Conservation (phyloP, 441 rosid genomes). For the Populus hybrid region DNA sequence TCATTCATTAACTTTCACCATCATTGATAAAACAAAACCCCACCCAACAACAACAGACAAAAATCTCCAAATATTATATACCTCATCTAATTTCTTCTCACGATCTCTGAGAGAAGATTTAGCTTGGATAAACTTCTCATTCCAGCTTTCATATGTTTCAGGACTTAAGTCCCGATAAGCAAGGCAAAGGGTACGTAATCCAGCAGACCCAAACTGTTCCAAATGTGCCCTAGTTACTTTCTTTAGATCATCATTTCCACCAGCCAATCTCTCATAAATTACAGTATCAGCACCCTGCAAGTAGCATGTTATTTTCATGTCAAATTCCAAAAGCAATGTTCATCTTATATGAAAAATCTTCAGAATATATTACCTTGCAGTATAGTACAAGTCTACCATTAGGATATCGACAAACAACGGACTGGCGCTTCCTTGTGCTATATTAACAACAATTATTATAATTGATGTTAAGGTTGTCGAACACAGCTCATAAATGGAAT, state of each 20-base stretch:
- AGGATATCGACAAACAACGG: conserved; percentile 93
- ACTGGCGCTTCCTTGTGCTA: conserved; percentile 99
- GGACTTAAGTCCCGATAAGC: conserved; percentile 85
- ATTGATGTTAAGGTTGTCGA: conserved; percentile 25
- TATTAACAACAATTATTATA: conserved; percentile 28
- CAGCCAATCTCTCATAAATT: conserved; percentile 69
- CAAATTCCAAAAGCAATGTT: conserved; percentile 17
- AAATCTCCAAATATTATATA: conserved; percentile 20
- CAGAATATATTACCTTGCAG: conserved; percentile 70
- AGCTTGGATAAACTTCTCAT: conserved; percentile 97
- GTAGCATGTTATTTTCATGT: conserved; percentile 32
- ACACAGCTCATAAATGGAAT: conserved; percentile 19
- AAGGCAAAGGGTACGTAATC: conserved; percentile 97
- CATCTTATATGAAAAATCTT: conserved; percentile 13
- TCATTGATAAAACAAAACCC: neutral
- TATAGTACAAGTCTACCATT: conserved; percentile 94
- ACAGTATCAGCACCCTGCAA: conserved; percentile 91
- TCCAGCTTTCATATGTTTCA: conserved; percentile 86
- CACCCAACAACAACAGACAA: neutral
- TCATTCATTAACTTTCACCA: neutral
- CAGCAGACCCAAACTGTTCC: conserved; percentile 93
- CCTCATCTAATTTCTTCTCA: conserved; percentile 99
- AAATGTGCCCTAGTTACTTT: conserved; percentile 66
- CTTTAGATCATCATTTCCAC: conserved; percentile 63
- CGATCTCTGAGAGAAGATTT: conserved; percentile 97